phyloP scores from a whole-genome alignment of 1,284 basidiomycete genomes.

The Nidula niveotomentosa region DNA sequence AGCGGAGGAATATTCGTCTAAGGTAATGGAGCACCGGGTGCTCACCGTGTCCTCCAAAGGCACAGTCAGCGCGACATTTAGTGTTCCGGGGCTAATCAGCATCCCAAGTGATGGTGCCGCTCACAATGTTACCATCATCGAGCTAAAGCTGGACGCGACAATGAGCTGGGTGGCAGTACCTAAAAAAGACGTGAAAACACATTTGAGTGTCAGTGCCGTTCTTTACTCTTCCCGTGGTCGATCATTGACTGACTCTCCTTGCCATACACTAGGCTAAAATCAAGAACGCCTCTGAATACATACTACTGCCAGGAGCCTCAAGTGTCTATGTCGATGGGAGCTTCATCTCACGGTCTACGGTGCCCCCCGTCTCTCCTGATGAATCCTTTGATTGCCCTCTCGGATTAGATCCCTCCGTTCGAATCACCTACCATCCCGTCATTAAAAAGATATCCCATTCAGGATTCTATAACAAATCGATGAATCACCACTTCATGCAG shows the following conservation, averaged over 20 bases:
- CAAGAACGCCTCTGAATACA: conserved; percentile 37
- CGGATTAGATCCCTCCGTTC: conserved; percentile 32
- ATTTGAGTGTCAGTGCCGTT: conserved; percentile 15
- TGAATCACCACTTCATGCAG: conserved; percentile 22
- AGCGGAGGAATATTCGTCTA: neutral
- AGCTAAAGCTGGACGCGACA: conserved; percentile 23
- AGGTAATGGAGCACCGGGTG: neutral
- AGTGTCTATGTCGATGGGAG: conserved; percentile 39
- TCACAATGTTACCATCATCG: conserved; percentile 31
- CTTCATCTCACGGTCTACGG: conserved; percentile 27
- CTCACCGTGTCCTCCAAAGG: conserved; percentile 22
- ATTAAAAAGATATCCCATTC: conserved; percentile 22
- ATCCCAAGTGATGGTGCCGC: conserved; percentile 26
- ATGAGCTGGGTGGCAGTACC: conserved; percentile 31
- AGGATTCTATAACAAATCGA: conserved; percentile 23
- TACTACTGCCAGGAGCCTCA: conserved; percentile 28
- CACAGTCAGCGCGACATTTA: conserved; percentile 31
- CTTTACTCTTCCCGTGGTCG: too few relatives aligned
- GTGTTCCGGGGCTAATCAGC: conserved; percentile 28
- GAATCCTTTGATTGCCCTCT: conserved; percentile 34
- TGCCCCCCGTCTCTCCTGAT: conserved; percentile 30
- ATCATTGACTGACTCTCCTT: too few relatives aligned
- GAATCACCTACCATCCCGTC: conserved; percentile 26
- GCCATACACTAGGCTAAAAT: conserved; percentile 36
- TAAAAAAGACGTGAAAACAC: conserved; percentile 23